These are phyloP conservation scores for Castanea mollissima DNA, from an alignment of 306 rosid species.

Conservation along the genomic window DNA sequence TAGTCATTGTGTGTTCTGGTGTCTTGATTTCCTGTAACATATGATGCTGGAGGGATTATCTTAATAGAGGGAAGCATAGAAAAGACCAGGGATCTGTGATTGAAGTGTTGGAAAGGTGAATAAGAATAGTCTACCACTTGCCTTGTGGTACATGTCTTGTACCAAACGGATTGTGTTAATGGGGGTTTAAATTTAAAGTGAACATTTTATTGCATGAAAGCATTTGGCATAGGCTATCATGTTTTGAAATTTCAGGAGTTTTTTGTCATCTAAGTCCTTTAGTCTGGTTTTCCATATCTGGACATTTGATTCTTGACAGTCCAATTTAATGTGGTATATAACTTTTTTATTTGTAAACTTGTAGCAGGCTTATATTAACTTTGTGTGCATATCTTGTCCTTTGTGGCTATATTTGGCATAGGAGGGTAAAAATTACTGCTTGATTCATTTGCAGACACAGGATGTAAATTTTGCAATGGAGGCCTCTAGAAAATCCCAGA, in stretches of 20 bases:
- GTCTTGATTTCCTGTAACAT: neutral
- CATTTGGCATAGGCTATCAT: neutral
- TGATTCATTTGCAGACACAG: slow-evolving; percentile 53
- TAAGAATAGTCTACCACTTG: neutral
- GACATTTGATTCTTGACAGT: neutral
- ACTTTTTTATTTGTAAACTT: slow-evolving; percentile 8
- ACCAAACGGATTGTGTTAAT: neutral
- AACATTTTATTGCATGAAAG: slow-evolving; percentile 5
- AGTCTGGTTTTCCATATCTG: neutral
- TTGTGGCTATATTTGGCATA: slow-evolving; percentile 8
- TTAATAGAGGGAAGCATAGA: neutral
- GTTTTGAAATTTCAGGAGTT: slow-evolving; percentile 9
- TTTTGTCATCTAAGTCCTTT: slow-evolving; percentile 4
- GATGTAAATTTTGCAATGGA: slow-evolving; percentile 66
- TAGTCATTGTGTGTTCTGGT: slow-evolving; percentile 10
- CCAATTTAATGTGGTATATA: neutral
- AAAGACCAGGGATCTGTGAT: neutral
- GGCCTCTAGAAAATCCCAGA: slow-evolving; percentile 64
- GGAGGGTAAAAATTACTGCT: slow-evolving; percentile 16
- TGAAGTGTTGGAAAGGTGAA: slow-evolving; percentile 4
- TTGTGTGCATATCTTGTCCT: neutral
- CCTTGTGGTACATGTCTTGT: neutral
- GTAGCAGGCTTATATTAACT: slow-evolving; percentile 2
- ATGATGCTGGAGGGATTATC: neutral
- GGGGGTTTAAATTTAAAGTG: neutral